phyloP scores from a whole-genome alignment of 371 early-diverging fungal species.

The Saksenaea vasiformis region DNA sequence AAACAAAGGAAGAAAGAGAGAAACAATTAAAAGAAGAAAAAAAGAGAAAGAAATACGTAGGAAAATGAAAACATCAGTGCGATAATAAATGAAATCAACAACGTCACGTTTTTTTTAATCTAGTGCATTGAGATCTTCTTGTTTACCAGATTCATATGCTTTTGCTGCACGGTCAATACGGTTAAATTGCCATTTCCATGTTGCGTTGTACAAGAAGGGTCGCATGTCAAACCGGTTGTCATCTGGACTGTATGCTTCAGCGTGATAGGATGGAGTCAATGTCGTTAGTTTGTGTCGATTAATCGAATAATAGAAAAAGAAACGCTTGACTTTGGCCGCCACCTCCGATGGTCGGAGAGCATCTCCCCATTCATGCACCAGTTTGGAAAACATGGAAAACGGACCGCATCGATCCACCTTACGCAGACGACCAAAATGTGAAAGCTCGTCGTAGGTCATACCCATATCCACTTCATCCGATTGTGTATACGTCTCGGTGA shows the following conservation, averaged over 20 bases:
- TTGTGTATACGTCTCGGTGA: slow-evolving; percentile 76
- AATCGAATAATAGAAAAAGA: slow-evolving; percentile 95
- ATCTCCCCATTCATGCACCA: slow-evolving; percentile 80
- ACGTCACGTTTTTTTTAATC: neutral
- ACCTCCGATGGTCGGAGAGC: slow-evolving; percentile 69
- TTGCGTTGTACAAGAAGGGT: slow-evolving; percentile 91
- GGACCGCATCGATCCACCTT: slow-evolving; percentile 91
- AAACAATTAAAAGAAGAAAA: neutral
- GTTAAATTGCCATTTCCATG: slow-evolving; percentile 91
- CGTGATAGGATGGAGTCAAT: slow-evolving; percentile 95
- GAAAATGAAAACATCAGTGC: neutral
- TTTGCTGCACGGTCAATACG: slow-evolving; percentile 77
- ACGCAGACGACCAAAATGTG: slow-evolving; percentile 88
- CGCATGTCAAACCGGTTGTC: slow-evolving; percentile 96
- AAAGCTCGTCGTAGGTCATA: slow-evolving; percentile 94
- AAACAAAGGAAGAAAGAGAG: neutral
- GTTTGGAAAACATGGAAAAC: slow-evolving; percentile 86
- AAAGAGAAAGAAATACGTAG: neutral
- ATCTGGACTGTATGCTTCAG: slow-evolving; percentile 94
- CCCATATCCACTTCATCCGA: slow-evolving; percentile 97
- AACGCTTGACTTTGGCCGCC: slow-evolving; percentile 90
- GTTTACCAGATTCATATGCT: slow-evolving; percentile 21
- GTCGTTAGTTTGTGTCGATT: slow-evolving; percentile 98
- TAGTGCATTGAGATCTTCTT: slow-evolving; percentile 1
- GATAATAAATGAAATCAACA: neutral